phyloP scores from a whole-genome alignment of 2,329 filamentous ascomycete species.

The Metarhizium robertsii region DNA sequence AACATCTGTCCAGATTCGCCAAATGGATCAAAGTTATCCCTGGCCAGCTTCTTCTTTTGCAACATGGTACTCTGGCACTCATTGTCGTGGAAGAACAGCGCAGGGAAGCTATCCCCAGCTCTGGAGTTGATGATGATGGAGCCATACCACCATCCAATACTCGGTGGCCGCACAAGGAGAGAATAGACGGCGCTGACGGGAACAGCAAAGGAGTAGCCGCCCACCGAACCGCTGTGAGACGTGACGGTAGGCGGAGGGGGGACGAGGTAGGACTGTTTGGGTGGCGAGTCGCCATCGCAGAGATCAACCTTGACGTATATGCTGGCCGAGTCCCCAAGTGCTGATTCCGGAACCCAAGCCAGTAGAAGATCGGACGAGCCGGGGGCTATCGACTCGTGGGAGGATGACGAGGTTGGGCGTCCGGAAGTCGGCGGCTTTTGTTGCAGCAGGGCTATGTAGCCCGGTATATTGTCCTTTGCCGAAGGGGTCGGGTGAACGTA shows the following conservation, averaged over 20 bases:
- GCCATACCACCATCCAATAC: constrained; percentile 96
- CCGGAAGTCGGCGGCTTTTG: constrained; percentile 55
- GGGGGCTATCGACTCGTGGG: constrained; percentile 29
- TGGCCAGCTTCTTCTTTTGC: constrained; percentile 78
- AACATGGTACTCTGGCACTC: constrained; percentile 94
- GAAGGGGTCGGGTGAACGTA: constrained; percentile 93
- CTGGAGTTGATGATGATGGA: constrained; percentile 88
- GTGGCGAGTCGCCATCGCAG: constrained; percentile 68
- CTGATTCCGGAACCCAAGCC: constrained; percentile 86
- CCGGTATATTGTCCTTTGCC: constrained; percentile 89
- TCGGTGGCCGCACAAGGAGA: constrained; percentile 80
- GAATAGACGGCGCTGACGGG: constrained; percentile 88
- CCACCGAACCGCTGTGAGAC: constrained; percentile 58
- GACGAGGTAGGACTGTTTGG: constrained; percentile 81
- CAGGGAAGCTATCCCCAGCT: constrained; percentile 86
- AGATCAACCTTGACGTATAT: constrained; percentile 96
- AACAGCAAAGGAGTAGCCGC: constrained; percentile 83
- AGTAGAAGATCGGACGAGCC: constrained; percentile 69
- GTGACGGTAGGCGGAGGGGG: constrained; percentile 84
- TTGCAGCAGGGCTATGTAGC: constrained; percentile 87
- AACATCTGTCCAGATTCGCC: constrained; percentile 79
- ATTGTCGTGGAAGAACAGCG: constrained; percentile 93
- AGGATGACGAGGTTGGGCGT: constrained; percentile 25
- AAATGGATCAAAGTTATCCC: constrained; percentile 85
- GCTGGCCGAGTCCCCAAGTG: constrained; percentile 74